These are phyloP conservation scores for Debaryomycetaceae sp. DNA, from an alignment of 1,139 yeast species.

Conservation along the genomic window DNA sequence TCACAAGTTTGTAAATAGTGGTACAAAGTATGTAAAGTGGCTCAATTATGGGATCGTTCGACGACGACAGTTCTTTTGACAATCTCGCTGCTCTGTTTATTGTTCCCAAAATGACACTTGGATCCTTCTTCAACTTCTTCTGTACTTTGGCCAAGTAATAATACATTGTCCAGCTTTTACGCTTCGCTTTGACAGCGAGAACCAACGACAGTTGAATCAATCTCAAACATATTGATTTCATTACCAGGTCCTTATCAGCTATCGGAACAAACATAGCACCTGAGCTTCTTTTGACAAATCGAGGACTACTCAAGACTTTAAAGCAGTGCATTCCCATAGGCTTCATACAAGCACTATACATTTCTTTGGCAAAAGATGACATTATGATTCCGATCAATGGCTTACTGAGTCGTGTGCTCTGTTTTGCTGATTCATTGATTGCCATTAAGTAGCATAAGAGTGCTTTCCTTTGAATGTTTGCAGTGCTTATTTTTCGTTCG, in stretches of 20 bases:
- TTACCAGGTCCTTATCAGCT: constrained; percentile 20
- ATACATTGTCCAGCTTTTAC: constrained; percentile 59
- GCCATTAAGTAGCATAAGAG: constrained; percentile 78
- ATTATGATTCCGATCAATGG: constrained; percentile 47
- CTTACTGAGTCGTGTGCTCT: constrained; percentile 13
- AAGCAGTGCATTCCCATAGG: constrained; percentile 70
- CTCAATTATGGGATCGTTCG: constrained; percentile 61
- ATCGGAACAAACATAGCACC: constrained; percentile 24
- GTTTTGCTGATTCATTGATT: constrained; percentile 43
- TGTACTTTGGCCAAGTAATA: constrained; percentile 62
- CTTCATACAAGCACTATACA: constrained; percentile 55
- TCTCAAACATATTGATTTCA: constrained; percentile 25
- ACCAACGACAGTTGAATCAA: constrained; percentile 39
- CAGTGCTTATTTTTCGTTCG: constrained; percentile 62
- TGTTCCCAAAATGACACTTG: constrained; percentile 32
- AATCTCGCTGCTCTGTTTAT: constrained; percentile 38
- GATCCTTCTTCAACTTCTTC: constrained; percentile 39
- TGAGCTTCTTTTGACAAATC: constrained; percentile 24
- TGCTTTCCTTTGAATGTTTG: constrained; percentile 65
- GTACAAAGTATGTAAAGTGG: constrained; percentile 71
- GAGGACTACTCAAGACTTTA: constrained; percentile 34
- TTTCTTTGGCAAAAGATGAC: constrained; percentile 55
- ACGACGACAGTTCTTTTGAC: constrained; percentile 36
- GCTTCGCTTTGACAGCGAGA: constrained; percentile 39
- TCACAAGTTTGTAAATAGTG: constrained; percentile 54